Conservation (phyloP, 2,329 filamentous ascomycete genomes). For the Trichoderma sp. region DNA sequence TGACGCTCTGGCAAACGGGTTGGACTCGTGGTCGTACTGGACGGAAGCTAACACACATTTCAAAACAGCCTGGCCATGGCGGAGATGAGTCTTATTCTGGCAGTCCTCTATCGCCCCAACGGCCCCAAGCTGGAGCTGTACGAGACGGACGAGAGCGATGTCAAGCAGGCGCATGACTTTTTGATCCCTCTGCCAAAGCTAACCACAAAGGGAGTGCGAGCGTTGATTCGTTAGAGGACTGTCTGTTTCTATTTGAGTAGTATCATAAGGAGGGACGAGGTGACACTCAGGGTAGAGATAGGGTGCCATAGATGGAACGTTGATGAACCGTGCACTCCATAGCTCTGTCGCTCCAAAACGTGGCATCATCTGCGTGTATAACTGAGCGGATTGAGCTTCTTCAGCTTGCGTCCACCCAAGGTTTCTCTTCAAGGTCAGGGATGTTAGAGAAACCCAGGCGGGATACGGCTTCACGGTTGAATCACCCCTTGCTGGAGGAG, state of each 20-base stretch:
- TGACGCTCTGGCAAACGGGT: neutral
- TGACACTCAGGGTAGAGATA: neutral
- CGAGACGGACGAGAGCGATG: conserved; percentile 9
- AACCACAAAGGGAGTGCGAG: conserved; percentile 2
- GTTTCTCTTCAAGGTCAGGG: neutral
- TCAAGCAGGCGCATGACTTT: conserved; percentile 12
- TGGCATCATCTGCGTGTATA: neutral
- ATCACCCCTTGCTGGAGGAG: neutral
- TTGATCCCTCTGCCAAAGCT: conserved; percentile 8
- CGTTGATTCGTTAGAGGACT: neutral
- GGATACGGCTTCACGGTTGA: neutral
- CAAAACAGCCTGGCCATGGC: neutral
- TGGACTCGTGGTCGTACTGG: neutral
- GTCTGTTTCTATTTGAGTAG: neutral
- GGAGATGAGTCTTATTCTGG: conserved; percentile 9
- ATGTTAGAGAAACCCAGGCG: neutral
- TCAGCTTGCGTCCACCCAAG: neutral
- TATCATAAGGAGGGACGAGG: neutral
- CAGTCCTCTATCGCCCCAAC: conserved; percentile 8
- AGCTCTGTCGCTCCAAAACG: neutral
- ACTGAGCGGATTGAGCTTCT: neutral
- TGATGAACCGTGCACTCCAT: neutral
- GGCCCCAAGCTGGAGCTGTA: conserved; percentile 7
- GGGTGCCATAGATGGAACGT: neutral
- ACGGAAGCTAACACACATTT: neutral